Conservation (phyloP, 345 rosid genomes). For the Citrus cavaleriei region DNA sequence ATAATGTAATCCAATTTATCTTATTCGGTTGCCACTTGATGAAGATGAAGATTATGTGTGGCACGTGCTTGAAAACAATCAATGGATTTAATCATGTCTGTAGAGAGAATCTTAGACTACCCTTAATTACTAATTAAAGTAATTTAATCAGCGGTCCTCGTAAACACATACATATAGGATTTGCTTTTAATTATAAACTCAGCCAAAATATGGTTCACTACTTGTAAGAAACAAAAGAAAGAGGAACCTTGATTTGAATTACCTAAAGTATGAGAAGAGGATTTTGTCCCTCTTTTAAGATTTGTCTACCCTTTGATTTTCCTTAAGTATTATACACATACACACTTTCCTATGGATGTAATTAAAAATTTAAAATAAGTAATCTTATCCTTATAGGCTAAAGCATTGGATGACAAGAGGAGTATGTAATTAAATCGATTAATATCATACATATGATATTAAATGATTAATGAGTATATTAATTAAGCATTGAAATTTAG, state of each 20-base stretch:
- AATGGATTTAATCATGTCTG: not conserved
- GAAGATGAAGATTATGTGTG: not conserved
- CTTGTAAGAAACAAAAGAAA: not conserved
- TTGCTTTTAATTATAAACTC: not conserved
- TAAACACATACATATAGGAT: no score
- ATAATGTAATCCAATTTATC: no score
- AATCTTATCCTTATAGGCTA: no score
- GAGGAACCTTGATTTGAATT: constrained; percentile 8
- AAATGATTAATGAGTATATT: no score
- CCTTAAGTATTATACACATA: no score
- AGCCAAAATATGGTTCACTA: not conserved
- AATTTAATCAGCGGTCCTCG: not conserved
- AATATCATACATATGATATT: no score
- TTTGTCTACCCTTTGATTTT: not conserved
- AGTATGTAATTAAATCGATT: no score
- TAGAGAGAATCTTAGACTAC: not conserved
- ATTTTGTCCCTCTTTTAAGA: not conserved
- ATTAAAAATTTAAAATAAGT: no score
- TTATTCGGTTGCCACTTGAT: not conserved
- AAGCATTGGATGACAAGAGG: no score
- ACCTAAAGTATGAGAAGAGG: not conserved
- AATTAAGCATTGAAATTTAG: rapidly evolving
- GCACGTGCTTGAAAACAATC: not conserved
- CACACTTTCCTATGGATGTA: no score
- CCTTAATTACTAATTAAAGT: no score